These are phyloP conservation scores for Lupinus albus DNA, from an alignment of 306 rosid genomes.

Conservation along the genomic window DNA sequence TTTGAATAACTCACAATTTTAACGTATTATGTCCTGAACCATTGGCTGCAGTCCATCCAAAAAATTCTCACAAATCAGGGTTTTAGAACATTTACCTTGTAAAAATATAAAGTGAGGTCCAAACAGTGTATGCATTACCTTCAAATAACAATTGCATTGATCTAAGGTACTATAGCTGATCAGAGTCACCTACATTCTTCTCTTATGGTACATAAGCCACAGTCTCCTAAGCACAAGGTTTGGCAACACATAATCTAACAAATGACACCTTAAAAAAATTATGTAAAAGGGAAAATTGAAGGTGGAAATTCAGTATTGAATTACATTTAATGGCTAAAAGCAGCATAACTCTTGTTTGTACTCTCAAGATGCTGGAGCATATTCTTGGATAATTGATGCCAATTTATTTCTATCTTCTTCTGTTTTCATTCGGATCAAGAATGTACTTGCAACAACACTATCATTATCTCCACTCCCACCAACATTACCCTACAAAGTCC, in stretches of 20 bases:
- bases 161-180: constrained; percentile 23
- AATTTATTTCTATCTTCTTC: constrained; percentile 85
- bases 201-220: constrained; percentile 38
- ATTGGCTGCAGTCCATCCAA: too few relatives aligned
- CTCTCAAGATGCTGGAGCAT: constrained; percentile 71
- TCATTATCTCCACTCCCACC: constrained; percentile 60
- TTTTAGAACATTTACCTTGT: background rate
- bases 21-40: too few relatives aligned
- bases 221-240: constrained; percentile 35
- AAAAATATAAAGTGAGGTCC: background rate
- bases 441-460: too few relatives aligned
- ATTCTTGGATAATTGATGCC: constrained; percentile 81
- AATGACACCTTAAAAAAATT: constrained; percentile 26
- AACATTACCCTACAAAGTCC: constrained; percentile 59
- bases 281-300: too few relatives aligned
- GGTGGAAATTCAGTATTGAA: background rate
- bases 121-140: background rate
- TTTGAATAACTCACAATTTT: too few relatives aligned
- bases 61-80: background rate
- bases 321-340: constrained; percentile 42
- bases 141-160: constrained; percentile 22
- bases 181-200: constrained; percentile 27
- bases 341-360: constrained; percentile 28
- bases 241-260: constrained; percentile 28
- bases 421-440: too few relatives aligned